Conservation (phyloP, 345 rosid genomes). For the Psidium guajava region DNA sequence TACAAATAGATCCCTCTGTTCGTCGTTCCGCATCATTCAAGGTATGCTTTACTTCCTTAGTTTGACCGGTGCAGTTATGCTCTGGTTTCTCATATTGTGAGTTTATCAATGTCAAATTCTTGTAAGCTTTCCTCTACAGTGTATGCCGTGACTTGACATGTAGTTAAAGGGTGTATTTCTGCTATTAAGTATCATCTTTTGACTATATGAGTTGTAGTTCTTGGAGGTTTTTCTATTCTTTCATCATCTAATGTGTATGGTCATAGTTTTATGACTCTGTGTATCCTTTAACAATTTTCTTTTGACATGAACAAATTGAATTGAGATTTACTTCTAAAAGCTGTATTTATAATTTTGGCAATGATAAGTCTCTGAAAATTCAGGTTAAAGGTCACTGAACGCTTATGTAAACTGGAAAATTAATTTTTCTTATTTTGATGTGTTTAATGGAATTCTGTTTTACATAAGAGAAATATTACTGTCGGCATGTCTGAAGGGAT, state of each 20-base stretch:
- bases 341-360: not conserved
- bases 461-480: not conserved
- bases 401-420: not conserved
- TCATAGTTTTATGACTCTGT: not conserved
- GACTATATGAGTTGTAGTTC: not conserved
- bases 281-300: not conserved
- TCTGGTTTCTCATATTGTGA: not conserved
- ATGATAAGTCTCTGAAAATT: not conserved
- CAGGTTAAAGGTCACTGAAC: not conserved
- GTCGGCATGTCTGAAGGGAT: not conserved
- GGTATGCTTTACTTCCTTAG: conserved; percentile 19
- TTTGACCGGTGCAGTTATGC: not conserved
- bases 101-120: not conserved
- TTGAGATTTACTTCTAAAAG: not conserved
- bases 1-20: conserved; percentile 59
- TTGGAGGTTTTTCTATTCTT: not conserved
- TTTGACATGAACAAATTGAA: not conserved
- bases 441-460: not conserved
- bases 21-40: conserved; percentile 67
- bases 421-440: not conserved
- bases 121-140: not conserved
- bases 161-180: not conserved
- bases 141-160: not conserved
- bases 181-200: not conserved
- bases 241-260: not conserved